These are phyloP conservation scores for Aspergillus tubingensis DNA, from an alignment of 2,329 filamentous ascomycete genomes.

Conservation along the genomic window DNA sequence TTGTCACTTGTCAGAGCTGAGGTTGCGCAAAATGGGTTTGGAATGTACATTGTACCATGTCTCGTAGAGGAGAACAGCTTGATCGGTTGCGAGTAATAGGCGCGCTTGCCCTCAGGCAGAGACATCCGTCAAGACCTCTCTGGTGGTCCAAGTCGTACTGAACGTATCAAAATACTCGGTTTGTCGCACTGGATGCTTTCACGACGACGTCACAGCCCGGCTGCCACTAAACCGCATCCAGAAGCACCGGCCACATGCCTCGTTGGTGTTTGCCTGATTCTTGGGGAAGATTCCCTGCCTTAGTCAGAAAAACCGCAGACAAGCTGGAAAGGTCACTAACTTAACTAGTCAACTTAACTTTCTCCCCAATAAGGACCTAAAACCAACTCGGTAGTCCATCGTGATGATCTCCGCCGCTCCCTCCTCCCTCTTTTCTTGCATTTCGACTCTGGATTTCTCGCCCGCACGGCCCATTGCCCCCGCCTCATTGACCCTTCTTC, in stretches of 20 bases:
- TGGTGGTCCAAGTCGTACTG: too few relatives aligned
- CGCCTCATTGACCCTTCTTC: conserved; percentile 1
- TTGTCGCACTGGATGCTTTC: conserved; percentile 20
- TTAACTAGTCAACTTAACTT: background rate
- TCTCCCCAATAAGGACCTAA: background rate
- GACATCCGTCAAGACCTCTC: too few relatives aligned
- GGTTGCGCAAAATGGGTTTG: background rate
- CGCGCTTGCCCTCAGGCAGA: background rate
- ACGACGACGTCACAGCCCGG: conserved; percentile 33
- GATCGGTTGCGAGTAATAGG: background rate
- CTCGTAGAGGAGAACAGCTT: background rate
- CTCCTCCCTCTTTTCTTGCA: conserved; percentile 1
- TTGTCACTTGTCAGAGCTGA: background rate
- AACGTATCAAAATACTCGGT: background rate
- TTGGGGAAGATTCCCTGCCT: conserved; percentile 6
- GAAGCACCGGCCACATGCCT: conserved; percentile 7
- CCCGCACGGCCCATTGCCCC: conserved; percentile 4
- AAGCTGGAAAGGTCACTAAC: too few relatives aligned
- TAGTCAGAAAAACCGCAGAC: background rate
- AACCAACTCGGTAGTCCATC: conserved; percentile 2
- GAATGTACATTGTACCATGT: background rate
- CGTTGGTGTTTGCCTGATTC: background rate
- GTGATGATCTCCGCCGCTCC: conserved; percentile 1
- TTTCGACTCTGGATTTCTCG: background rate
- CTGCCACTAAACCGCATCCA: conserved; percentile 20